Percentiles rank a stretch among this genome's conserved stretches.
These are phyloP conservation scores for Starmera caribaea DNA, from an alignment of 805 yeast genomes.

Conservation along the genomic window DNA sequence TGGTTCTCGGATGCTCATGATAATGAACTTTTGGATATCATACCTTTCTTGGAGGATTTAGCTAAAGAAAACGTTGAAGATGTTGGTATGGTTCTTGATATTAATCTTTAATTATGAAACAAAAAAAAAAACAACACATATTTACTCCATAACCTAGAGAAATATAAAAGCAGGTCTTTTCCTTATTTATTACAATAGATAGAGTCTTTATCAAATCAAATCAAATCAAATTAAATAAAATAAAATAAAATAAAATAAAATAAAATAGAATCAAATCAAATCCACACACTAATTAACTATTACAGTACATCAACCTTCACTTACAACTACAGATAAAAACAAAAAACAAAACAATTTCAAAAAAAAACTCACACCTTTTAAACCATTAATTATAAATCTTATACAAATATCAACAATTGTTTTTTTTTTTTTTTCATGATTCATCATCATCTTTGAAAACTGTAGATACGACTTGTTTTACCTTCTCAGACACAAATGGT, in stretches of 20 bases:
- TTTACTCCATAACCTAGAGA: too few relatives aligned
- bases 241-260: too few relatives aligned
- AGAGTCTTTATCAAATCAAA: too few relatives aligned
- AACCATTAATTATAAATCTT: background rate
- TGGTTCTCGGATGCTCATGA: slow-evolving; percentile 99
- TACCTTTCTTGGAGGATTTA: slow-evolving; percentile 85
- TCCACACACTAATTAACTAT: too few relatives aligned
- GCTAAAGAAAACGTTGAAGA: slow-evolving; percentile 68
- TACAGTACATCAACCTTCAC: too few relatives aligned
- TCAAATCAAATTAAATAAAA: too few relatives aligned
- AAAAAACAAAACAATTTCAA: background rate
- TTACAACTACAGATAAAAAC: background rate
- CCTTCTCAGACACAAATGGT: slow-evolving; percentile 62
- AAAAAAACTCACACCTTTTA: background rate
- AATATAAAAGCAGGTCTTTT: too few relatives aligned
- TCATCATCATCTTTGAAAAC: slow-evolving; percentile 53
- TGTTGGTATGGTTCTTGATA: slow-evolving; percentile 79
- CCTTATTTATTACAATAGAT: too few relatives aligned
- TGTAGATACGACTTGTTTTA: slow-evolving; percentile 78
- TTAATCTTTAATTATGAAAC: slow-evolving; percentile 26
- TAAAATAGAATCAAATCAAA: too few relatives aligned
- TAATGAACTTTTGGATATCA: slow-evolving; percentile 83
- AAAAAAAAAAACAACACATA: too few relatives aligned
- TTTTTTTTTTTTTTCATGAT: slow-evolving; percentile 11
- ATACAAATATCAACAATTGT: background rate